These are phyloP conservation scores for Exophiala sideris DNA, from an alignment of 2,329 filamentous ascomycete genomes.

Conservation along the genomic window DNA sequence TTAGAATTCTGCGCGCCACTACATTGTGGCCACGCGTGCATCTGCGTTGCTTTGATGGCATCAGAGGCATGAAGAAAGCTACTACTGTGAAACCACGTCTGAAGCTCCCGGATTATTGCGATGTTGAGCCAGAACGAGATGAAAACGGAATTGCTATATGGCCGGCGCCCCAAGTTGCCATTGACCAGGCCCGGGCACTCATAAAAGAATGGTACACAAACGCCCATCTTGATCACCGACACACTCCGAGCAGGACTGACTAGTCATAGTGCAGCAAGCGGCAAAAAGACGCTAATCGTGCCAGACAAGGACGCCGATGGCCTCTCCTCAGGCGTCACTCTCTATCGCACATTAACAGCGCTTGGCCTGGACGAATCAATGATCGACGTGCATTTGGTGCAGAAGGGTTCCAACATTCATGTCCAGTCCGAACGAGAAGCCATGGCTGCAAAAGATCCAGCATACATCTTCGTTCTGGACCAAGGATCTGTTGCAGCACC, in stretches of 20 bases:
- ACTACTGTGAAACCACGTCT: constrained; percentile 23
- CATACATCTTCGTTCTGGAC: constrained; percentile 62
- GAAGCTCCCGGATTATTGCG: constrained; percentile 31
- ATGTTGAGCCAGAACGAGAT: constrained; percentile 34
- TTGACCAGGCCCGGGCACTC: constrained; percentile 54
- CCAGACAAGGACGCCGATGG: constrained; percentile 70
- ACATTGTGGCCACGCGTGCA: too few relatives aligned
- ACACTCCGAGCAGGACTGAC: not conserved
- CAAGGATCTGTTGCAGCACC: constrained; percentile 59
- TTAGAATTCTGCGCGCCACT: too few relatives aligned
- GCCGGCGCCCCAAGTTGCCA: constrained; percentile 58
- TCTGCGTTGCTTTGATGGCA: constrained; percentile 1
- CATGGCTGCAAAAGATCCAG: constrained; percentile 51
- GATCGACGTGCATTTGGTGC: constrained; percentile 58
- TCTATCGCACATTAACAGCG: constrained; percentile 57
- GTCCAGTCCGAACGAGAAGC: constrained; percentile 50
- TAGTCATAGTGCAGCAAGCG: constrained; percentile 46
- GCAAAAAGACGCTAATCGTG: constrained; percentile 56
- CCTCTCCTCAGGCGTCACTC: constrained; percentile 60
- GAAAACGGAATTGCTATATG: constrained; percentile 53
- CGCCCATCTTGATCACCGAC: not conserved
- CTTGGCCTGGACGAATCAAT: constrained; percentile 54
- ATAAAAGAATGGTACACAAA: constrained; percentile 55
- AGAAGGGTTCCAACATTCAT: constrained; percentile 60
- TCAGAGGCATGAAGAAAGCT: constrained; percentile 25